Conservation (phyloP, 2,329 filamentous ascomycete species). For the Diaporthe vexans region DNA sequence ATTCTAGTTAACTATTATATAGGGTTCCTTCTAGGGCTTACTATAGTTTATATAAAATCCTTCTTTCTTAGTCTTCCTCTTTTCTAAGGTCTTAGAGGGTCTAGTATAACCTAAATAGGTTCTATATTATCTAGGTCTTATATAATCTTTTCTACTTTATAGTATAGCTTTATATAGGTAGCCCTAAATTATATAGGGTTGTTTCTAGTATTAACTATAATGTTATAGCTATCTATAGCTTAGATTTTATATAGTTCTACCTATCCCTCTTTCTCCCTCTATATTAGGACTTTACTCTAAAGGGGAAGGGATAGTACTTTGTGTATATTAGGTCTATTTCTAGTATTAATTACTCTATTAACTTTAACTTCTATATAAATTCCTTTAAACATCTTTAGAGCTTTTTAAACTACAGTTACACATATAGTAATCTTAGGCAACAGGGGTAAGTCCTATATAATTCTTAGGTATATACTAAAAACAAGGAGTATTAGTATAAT, state of each 20-base stretch:
- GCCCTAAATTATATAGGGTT: not conserved
- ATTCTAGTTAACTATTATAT: not conserved
- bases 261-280: no score
- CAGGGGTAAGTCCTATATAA: not conserved
- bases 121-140: no score
- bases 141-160: no score
- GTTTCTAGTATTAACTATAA: not conserved
- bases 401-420: not conserved
- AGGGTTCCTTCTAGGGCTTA: no score
- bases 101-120: not conserved
- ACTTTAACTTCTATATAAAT: not conserved
- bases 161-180: not conserved
- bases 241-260: no score
- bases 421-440: not conserved
- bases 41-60: no score
- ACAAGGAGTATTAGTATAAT: not conserved
- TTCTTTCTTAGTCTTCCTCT: no score
- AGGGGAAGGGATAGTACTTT: no score
- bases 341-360: not conserved
- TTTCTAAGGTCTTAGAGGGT: not conserved
- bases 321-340: no score
- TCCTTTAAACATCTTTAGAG: not conserved
- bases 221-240: no score
- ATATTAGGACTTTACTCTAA: no score
- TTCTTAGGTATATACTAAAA: not conserved